Evolutionary conservation across 176 grass and related monocot genomes (phyloP).

Genomic region (Eragrostis curvula): DNA sequence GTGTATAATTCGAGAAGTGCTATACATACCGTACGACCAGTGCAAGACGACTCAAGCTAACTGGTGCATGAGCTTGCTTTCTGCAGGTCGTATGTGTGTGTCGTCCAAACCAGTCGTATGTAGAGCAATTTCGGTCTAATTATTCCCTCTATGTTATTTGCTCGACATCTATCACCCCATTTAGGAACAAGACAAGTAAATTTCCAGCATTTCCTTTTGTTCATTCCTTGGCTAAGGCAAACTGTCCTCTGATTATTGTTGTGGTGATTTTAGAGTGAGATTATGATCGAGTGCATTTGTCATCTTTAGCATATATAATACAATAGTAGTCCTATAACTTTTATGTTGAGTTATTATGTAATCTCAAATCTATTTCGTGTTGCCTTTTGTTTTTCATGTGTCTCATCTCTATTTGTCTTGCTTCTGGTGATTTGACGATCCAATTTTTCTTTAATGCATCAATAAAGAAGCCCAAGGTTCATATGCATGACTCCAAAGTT

Average conservation of each 20-base stretch:
- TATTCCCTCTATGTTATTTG: neutral
- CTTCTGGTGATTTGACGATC: neutral
- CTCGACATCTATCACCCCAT: neutral
- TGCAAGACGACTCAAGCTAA: no score
- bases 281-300: neutral
- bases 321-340: neutral
- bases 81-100: no score
- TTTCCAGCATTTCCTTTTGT: neutral
- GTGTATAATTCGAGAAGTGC: no score
- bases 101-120: no score
- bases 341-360: neutral
- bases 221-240: neutral
- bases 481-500: neutral
- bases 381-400: neutral
- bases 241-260: neutral
- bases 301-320: neutral
- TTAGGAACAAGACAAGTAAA: neutral
- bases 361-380: neutral
- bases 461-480: slow-evolving; percentile 5
- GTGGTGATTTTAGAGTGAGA: neutral
- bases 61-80: no score
- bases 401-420: neutral
- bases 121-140: no score
- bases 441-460: neutral
- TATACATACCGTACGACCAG: no score